Conservation (phyloP, 257 asterid species). For the Primulina tabacum region DNA sequence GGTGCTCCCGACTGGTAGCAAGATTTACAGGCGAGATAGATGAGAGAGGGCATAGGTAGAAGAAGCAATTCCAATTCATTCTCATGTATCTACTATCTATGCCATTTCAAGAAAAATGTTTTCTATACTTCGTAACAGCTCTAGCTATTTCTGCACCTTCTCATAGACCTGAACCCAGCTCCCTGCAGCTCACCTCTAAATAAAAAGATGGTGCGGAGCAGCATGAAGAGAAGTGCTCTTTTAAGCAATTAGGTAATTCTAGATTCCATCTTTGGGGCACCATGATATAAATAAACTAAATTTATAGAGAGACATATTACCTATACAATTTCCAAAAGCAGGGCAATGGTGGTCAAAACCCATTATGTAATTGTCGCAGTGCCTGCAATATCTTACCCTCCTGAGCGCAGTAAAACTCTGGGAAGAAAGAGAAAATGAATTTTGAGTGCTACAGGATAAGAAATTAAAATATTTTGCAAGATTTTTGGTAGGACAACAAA, state of each 20-base stretch:
- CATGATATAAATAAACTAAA: background rate
- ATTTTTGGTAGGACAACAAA: no score
- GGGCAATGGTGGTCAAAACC: slow-evolving; percentile 68
- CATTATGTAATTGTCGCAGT: slow-evolving; percentile 42
- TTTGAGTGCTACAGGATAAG: background rate
- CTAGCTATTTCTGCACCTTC: background rate
- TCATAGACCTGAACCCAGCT: background rate
- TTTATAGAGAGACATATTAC: slow-evolving; percentile 24
- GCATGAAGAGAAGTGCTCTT: no score
- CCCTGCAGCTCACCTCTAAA: slow-evolving; percentile 9
- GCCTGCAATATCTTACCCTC: slow-evolving; percentile 49
- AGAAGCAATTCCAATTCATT: background rate
- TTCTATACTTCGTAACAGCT: background rate
- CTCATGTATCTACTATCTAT: no score
- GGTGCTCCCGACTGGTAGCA: background rate
- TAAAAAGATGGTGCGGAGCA: background rate
- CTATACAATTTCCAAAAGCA: slow-evolving; percentile 63
- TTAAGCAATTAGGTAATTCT: no score
- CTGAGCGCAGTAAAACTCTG: slow-evolving; percentile 28
- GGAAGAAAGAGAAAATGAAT: slow-evolving; percentile 15
- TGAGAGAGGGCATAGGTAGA: background rate
- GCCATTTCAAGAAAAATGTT: background rate
- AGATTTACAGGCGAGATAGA: background rate
- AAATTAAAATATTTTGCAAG: background rate
- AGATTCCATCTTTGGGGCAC: background rate